phyloP scores from a whole-genome alignment of 2,329 filamentous ascomycete species.

The Epichloe typhina region DNA sequence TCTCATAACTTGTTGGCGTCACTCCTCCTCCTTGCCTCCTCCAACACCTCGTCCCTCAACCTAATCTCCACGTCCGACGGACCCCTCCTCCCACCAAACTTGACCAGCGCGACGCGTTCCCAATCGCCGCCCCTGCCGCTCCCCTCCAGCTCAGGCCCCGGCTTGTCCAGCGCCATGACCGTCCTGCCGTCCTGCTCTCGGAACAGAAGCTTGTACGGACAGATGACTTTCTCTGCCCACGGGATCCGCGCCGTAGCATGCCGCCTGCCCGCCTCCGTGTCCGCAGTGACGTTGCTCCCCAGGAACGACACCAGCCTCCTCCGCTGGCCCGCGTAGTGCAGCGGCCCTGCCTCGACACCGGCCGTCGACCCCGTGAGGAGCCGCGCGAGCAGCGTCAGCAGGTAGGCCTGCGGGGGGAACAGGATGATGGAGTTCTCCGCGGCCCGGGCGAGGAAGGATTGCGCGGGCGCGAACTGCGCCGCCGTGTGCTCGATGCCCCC shows the following conservation, averaged over 20 bases:
- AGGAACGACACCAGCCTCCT: constrained; percentile 42
- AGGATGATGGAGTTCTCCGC: constrained; percentile 58
- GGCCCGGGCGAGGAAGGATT: constrained; percentile 55
- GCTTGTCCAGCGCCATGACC: constrained; percentile 44
- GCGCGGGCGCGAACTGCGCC: constrained; percentile 60
- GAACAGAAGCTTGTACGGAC: constrained; percentile 35
- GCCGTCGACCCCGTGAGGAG: constrained; percentile 31
- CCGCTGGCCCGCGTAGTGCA: constrained; percentile 34
- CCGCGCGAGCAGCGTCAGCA: constrained; percentile 45
- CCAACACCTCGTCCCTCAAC: constrained; percentile 33
- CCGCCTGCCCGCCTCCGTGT: constrained; percentile 22
- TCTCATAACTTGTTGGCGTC: neutral
- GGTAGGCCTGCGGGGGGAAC: constrained; percentile 74
- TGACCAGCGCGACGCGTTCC: constrained; percentile 45
- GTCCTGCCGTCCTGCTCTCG: constrained; percentile 30
- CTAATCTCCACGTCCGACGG: constrained; percentile 41
- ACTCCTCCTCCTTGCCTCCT: constrained; percentile 25
- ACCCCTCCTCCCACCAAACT: constrained; percentile 33
- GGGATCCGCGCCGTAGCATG: constrained; percentile 33
- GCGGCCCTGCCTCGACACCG: neutral
- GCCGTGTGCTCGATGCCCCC: constrained; percentile 55
- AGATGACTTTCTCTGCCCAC: constrained; percentile 50
- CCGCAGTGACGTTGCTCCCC: constrained; percentile 26
- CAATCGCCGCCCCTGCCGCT: constrained; percentile 39
- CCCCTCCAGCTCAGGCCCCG: constrained; percentile 39